Conservation (phyloP, 257 asterid genomes). For the Mitragyna speciosa region DNA sequence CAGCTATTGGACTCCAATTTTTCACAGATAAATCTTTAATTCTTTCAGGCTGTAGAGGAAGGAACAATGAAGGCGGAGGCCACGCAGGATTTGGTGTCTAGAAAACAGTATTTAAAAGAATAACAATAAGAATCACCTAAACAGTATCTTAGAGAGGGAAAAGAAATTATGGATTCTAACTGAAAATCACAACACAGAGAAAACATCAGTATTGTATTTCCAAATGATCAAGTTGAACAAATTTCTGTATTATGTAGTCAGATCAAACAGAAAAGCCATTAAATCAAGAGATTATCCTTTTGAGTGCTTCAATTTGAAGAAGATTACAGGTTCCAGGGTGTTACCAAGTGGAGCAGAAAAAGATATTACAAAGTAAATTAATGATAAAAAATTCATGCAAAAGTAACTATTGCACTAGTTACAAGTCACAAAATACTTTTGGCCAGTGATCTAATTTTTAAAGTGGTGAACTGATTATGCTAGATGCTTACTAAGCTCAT, state of each 20-base stretch:
- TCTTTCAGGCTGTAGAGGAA: constrained; percentile 81
- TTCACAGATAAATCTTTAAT: constrained; percentile 64
- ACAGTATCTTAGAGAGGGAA: neutral
- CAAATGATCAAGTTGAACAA: neutral
- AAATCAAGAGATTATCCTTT: neutral
- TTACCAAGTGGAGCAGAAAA: neutral
- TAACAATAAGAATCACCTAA: neutral
- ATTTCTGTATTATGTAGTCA: neutral
- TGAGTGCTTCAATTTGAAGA: neutral
- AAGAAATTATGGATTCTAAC: neutral
- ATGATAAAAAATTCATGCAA: neutral
- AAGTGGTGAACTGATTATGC: neutral
- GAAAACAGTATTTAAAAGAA: constrained; percentile 13
- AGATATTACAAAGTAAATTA: neutral
- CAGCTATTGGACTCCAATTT: constrained; percentile 65
- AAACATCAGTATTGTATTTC: neutral
- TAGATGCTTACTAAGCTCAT: neutral
- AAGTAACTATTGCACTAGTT: neutral
- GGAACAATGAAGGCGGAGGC: constrained; percentile 92
- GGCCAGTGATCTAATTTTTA: neutral
- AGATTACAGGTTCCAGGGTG: neutral
- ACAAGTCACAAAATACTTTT: neutral
- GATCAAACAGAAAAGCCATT: neutral
- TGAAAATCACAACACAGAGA: neutral
- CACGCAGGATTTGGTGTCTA: constrained; percentile 99